Conservation (phyloP, 139 green algal genomes). For the Chlorella vulgaris region DNA sequence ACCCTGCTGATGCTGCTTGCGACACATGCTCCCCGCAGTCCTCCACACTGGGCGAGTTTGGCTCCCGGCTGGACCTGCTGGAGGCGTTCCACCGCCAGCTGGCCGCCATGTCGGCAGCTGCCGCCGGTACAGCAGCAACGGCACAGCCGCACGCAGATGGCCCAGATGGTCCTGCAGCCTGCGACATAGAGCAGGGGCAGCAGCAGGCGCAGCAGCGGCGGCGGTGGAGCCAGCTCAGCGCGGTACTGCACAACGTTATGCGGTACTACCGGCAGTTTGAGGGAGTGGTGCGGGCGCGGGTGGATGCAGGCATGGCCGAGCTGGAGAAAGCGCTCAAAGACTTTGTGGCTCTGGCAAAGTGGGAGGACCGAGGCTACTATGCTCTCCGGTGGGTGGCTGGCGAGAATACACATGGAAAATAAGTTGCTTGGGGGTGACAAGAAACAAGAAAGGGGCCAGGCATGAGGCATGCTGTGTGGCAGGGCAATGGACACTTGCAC, state of each 20-base stretch:
- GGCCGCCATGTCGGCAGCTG: slow-evolving; percentile 7
- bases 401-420: not conserved
- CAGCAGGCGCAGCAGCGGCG: not conserved
- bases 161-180: too few species aligned
- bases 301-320: slow-evolving; percentile 63
- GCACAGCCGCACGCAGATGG: not conserved
- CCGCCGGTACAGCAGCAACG: slow-evolving; percentile 12
- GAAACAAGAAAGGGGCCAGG: too few species aligned
- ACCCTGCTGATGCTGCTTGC: not conserved
- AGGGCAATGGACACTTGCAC: too few species aligned
- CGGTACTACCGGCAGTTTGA: slow-evolving; percentile 90
- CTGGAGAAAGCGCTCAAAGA: slow-evolving; percentile 90
- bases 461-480: too few species aligned
- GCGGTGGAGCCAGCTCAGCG: slow-evolving; percentile 29
- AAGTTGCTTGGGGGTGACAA: too few species aligned
- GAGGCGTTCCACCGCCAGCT: slow-evolving; percentile 53
- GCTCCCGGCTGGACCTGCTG: slow-evolving; percentile 80
- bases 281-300: slow-evolving; percentile 50
- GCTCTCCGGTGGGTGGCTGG: slow-evolving; percentile 60
- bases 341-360: slow-evolving; percentile 95
- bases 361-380: slow-evolving; percentile 97
- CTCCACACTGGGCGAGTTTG: slow-evolving; percentile 88
- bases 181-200: not conserved
- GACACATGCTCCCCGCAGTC: slow-evolving; percentile 19
- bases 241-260: slow-evolving; percentile 73